A percentile compares a stretch with the other conserved stretches of the same genome.
phyloP scores from a whole-genome alignment of 306 rosid species.

The Arachis hypogaea region DNA sequence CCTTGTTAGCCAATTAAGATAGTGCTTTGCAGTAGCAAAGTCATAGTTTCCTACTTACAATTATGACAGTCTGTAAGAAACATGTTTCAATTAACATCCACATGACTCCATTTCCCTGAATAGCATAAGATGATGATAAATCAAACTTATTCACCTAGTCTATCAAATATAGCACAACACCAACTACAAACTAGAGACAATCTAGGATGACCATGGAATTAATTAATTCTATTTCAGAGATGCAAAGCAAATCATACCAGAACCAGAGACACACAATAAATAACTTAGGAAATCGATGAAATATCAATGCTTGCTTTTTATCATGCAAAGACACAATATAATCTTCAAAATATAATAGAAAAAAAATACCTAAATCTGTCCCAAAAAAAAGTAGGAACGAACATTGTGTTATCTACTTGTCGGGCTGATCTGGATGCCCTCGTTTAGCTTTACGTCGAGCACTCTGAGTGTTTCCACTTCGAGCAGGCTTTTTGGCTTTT shows the following conservation, averaged over 20 bases:
- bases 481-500: conserved; percentile 60
- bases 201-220: not conserved
- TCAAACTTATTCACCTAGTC: conserved; percentile 5
- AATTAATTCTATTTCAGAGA: not conserved
- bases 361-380: conserved; percentile 49
- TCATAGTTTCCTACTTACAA: not conserved
- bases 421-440: conserved; percentile 81
- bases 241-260: conserved; percentile 18
- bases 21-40: not conserved
- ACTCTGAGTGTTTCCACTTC: conserved; percentile 51
- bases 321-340: conserved; percentile 14
- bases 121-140: not conserved
- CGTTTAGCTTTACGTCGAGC: conserved; percentile 84
- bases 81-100: not conserved
- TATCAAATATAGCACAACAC: too few relatives aligned
- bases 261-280: conserved; percentile 16
- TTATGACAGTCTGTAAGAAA: not conserved
- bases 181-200: not conserved
- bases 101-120: too few relatives aligned
- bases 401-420: conserved; percentile 51
- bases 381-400: conserved; percentile 37
- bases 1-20: not conserved
- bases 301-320: conserved; percentile 21
- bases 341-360: not conserved
- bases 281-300: conserved; percentile 23